A percentile compares a stretch with the other conserved stretches of the same genome.
phyloP scores from a whole-genome alignment of 176 grass and related monocot genomes.

The Oryza meyeriana region DNA sequence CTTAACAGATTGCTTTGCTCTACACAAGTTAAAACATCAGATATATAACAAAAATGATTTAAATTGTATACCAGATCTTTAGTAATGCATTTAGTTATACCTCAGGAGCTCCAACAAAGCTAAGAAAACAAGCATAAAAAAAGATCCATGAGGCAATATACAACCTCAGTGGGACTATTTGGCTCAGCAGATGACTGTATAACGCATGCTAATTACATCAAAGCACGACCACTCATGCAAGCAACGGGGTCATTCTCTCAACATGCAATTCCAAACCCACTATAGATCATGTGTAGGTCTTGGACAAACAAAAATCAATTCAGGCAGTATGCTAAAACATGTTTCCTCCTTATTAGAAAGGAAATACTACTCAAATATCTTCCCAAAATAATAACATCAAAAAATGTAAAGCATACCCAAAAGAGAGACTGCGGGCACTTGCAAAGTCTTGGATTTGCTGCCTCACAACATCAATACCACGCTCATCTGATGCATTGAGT shows the following conservation, averaged over 20 bases:
- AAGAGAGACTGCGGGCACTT: slow-evolving; percentile 75
- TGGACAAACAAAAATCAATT: not conserved
- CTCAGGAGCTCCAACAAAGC: not conserved
- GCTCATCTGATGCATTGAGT: slow-evolving; percentile 90
- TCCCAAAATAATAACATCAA: not conserved
- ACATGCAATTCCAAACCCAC: not conserved
- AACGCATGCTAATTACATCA: not conserved
- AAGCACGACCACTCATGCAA: not conserved
- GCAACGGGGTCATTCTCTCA: not conserved
- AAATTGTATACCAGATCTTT: not conserved
- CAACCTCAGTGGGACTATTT: not conserved
- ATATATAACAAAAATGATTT: not conserved
- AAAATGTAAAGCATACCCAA: slow-evolving; percentile 51
- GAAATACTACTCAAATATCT: not conserved
- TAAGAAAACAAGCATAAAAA: not conserved
- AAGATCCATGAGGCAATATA: not conserved
- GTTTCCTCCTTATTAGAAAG: not conserved
- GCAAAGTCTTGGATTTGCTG: slow-evolving; percentile 98
- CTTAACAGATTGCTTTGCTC: slow-evolving; percentile 78
- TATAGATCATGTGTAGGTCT: not conserved
- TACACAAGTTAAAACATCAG: slow-evolving; percentile 46
- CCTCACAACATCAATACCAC: slow-evolving; percentile 90
- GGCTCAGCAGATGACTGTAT: not conserved
- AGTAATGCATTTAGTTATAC: slow-evolving; percentile 2
- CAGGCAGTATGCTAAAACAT: not conserved